Base-by-base conservation (phyloP, 148 eudicot species). In the Vaccinium myrtillus region DNA sequence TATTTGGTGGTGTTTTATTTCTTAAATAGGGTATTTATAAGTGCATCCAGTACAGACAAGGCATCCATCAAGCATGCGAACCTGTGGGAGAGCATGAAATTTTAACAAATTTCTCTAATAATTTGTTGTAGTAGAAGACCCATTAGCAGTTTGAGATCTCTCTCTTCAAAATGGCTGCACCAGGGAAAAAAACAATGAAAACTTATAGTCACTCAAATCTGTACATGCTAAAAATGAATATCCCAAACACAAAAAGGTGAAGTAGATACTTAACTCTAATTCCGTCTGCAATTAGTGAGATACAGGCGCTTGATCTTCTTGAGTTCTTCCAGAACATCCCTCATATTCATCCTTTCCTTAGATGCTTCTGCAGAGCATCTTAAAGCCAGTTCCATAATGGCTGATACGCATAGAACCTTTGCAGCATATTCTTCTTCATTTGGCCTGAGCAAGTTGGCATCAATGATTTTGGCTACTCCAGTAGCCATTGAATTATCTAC, bases 311-410 rank as follows among this genome's bases (percentile, higher is more conserved):
- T 61, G 25, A 61, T 61, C 67, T 61, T 46, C 53, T 43, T 75
- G 53, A 75, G 78, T 19, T 11, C 0, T 0, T 5, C 30, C 27
- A 75, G 8, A 3, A 75, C 27, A 75, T 75, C 27, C 8, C 46
- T 75, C 15, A 46, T 21, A 5, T 46, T 48, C 25, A 46, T 46
- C 27, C 51, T 75, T 10, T 75, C 53, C 1, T 75, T 23, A 8
- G 78, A 14, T 48, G 53, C 46, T 18, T 75, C 78, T 75, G 23
- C 27, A 75, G 55, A 75, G 78, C 78, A 75, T 43, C 18, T 75
- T 54, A 75, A 75, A 43, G 50, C 93, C 93, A 30, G 88, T 81
- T 86, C 88, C 87, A 67, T 89, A 88, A 43, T 89, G 87, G 23
- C 90, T 80, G 8, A 91, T 78, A 16, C 91, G 4, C 78, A 75